A percentile compares a stretch with the other conserved stretches of the same genome.
These are phyloP conservation scores for Juncus effusus DNA, from an alignment of 176 grass and related monocot genomes.

Conservation along the genomic window DNA sequence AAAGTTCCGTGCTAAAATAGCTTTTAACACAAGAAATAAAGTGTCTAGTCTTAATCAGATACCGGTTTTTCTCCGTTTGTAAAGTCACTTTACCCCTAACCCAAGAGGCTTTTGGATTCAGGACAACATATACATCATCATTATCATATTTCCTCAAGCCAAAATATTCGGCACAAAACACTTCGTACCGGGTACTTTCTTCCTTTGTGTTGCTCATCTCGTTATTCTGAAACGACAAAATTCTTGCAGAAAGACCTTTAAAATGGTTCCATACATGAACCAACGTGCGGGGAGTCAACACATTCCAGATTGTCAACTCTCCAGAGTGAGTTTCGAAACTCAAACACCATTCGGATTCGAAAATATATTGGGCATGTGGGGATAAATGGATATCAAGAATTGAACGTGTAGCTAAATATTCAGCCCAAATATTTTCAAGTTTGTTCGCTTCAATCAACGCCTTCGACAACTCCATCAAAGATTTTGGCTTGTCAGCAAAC, in stretches of 20 bases:
- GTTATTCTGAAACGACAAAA: constrained; percentile 24
- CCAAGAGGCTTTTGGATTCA: constrained; percentile 56
- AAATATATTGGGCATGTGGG: constrained; percentile 9
- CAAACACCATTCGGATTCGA: constrained; percentile 19
- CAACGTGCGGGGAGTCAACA: constrained; percentile 39
- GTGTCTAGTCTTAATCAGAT: constrained; percentile 17
- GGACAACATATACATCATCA: constrained; percentile 18
- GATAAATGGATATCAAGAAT: constrained; percentile 57
- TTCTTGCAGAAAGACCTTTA: constrained; percentile 31
- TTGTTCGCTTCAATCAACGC: constrained; percentile 41
- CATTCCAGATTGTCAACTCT: constrained; percentile 33
- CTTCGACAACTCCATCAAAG: constrained; percentile 22
- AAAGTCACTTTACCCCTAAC: constrained; percentile 35
- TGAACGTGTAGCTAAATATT: constrained; percentile 39
- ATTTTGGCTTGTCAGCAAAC: constrained; percentile 33
- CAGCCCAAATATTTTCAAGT: constrained; percentile 29
- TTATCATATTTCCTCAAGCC: constrained; percentile 44
- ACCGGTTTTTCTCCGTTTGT: constrained; percentile 14
- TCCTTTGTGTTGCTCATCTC: constrained; percentile 7
- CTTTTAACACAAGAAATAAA: constrained; percentile 35
- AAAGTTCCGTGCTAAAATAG: constrained; percentile 51
- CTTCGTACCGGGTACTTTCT: constrained; percentile 23
- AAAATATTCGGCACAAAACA: constrained; percentile 54
- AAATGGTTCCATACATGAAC: constrained; percentile 42
- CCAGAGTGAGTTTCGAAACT: constrained; percentile 6